Evolutionary conservation across 2,329 filamentous ascomycete species (phyloP), one percentile per base, ranked within the genome.

Genomic region (Microcera coccophila): DNA sequence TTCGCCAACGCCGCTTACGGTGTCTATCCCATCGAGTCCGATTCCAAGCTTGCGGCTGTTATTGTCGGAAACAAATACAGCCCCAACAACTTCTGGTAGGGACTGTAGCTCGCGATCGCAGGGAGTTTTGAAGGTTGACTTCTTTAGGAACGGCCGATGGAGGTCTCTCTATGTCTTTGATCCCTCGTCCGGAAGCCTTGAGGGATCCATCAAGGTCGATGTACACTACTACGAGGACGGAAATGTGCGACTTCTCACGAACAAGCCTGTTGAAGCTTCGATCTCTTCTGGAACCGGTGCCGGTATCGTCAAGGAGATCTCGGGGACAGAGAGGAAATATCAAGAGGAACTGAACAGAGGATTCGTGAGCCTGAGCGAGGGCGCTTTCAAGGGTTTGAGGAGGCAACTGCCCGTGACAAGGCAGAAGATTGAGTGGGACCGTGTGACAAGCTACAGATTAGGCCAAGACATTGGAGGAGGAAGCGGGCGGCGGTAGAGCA

Each of bases 211-310:
- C 67, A 89, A 91, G 66, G 87, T 96, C 41, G 90, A 97, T 57
- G 91, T 98, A 39, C 93, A 98, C 75, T 98, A 98, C 76, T 98
- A 98, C 72, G 93, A 98, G 71, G 94, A 98, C 63, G 93, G 93
- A 49, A 98, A 98, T 63, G 93, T 98, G 44, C 85, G 93, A 3
- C 78, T 98, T 46, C 76, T 91, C 50, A 96, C 93, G n/a, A 84
- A 80, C 60, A 96, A 96, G 71, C 73, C 85, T 10, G 65, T 91
- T 11, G 74, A 74, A 1, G 65, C 78, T 3, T 79, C 78, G 8
- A 65, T 87, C n/a, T 67, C 81, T 1, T 82, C 78, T 1, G 75
- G 73, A 29, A 79, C 77, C 2, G 84, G 82, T 7, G 76, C 79
- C 0, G 85, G 83, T 26, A 79, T 97, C 36, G 75, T 85, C 51